Evolutionary conservation across 768 basidiomycete genomes (phyloP), one percentile per base, ranked within the genome.

Genomic region (Russula emetica): DNA sequence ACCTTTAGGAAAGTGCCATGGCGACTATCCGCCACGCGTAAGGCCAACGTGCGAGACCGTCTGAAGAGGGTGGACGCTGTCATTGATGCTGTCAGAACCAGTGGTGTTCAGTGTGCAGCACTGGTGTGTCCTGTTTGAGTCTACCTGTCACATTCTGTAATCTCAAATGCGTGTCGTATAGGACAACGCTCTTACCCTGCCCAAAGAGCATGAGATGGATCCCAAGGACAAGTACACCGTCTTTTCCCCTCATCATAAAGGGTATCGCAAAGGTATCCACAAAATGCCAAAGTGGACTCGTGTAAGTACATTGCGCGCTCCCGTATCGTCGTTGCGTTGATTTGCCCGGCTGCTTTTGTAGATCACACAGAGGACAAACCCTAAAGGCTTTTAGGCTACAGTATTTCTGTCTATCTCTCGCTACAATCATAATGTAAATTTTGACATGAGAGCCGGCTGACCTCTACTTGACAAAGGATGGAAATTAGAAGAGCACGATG

Each of bases 211-310:
- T 67, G 93, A 97, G 76, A 98, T 98, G 97, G 81, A 78, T 13
- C 78, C 96, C 1, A 85, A 81, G 70, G 96, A 98, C 79, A 99
- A 99, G 75, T 99, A 98, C 78, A 97, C 95, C 4, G 84, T 90
- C 22, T 98, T 94, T 76, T 84, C 83, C 44, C 79, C 83, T 5
- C 84, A 82, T 45, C 77, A 78, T 1, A 79, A 75, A 62, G 89
- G 91, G 7, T 99, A 96, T 75, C 79, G 96, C 50, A 98, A 98
- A 71, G 90, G 92, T 28, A 93, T 97, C 55, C 95, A 98, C 77
- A 95, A 95, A 71, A 90, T 96, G 30, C 95, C 95, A n/a, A 96
- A 97, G 72, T 98, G 88, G 85, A 97, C 95, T 55, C 82, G 92
- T 75, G 94, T 95, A 68, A 64, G 88, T 77, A 30, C 18, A 3